Percentiles rank a stretch among this genome's conserved stretches.
Evolutionary conservation across 192 early-diverging fungal species (phyloP).

Genomic region (Coemansia sp.): DNA sequence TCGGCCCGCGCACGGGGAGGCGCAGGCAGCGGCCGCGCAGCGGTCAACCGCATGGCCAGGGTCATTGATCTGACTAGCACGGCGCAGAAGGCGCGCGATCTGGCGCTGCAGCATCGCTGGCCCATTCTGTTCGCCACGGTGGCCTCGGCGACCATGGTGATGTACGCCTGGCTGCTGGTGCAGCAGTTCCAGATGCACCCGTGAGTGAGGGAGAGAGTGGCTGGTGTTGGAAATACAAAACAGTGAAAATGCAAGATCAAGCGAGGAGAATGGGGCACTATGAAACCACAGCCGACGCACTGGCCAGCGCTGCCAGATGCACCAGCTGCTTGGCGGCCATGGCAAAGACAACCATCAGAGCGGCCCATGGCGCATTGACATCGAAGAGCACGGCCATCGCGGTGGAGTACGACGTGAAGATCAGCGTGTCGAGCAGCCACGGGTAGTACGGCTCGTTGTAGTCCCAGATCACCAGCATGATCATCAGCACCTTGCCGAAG

Average conservation of each 20-base stretch:
- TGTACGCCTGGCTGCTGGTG: conserved; percentile 49
- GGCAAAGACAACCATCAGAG: conserved; percentile 43
- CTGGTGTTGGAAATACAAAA: background rate
- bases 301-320: conserved; percentile 18
- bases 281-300: conserved; percentile 20
- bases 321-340: conserved; percentile 46
- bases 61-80: conserved; percentile 43
- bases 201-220: background rate
- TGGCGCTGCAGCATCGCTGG: conserved; percentile 47
- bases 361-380: conserved; percentile 35
- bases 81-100: conserved; percentile 40
- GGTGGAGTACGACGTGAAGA: conserved; percentile 73
- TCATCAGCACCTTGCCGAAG: conserved; percentile 84
- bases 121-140: conserved; percentile 37
- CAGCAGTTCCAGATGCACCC: conserved; percentile 35
- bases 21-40: background rate
- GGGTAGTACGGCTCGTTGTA: conserved; percentile 80
- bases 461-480: conserved; percentile 91
- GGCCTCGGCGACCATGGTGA: conserved; percentile 43
- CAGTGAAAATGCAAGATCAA: background rate
- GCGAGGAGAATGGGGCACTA: background rate
- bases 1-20: background rate
- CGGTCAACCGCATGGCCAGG: conserved; percentile 31
- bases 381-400: conserved; percentile 60
- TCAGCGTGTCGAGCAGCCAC: conserved; percentile 75